Percentiles rank a stretch among this genome's conserved stretches.
These are phyloP conservation scores for Myxozyma sirexii DNA, from an alignment of 805 yeast species.

Conservation along the genomic window DNA sequence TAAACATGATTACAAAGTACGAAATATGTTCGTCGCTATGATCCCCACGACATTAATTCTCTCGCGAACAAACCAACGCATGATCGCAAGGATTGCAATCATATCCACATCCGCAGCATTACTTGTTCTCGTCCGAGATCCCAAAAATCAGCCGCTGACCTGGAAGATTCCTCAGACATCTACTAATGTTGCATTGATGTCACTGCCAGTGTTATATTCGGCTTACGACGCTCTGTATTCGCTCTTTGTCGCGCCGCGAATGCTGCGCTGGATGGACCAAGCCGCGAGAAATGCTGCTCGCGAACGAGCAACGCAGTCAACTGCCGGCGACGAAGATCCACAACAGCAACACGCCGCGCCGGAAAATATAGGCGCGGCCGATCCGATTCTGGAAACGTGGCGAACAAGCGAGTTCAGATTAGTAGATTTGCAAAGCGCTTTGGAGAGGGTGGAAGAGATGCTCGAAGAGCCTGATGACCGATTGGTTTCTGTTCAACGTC, in stretches of 20 bases:
- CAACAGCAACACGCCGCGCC: too few relatives aligned
- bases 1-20: neutral
- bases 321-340: too few relatives aligned
- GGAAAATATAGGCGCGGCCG: too few relatives aligned
- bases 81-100: neutral
- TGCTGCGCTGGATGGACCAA: neutral
- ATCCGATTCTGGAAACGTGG: neutral
- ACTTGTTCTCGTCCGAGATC: neutral
- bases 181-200: neutral
- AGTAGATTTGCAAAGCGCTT: neutral
- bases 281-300: neutral
- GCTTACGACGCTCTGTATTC: neutral
- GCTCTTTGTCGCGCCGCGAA: neutral
- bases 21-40: neutral
- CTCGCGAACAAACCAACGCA: neutral
- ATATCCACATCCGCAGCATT: neutral
- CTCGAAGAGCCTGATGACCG: neutral
- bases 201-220: neutral
- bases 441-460: neutral
- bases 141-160: neutral
- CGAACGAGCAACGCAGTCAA: too few relatives aligned
- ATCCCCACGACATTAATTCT: constrained; percentile 4
- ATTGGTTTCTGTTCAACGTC: neutral
- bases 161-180: neutral
- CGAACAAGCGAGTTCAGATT: neutral